These are phyloP conservation scores for Phyllosticta paracitricarpa DNA, from an alignment of 2,329 filamentous ascomycete genomes.

Conservation along the genomic window DNA sequence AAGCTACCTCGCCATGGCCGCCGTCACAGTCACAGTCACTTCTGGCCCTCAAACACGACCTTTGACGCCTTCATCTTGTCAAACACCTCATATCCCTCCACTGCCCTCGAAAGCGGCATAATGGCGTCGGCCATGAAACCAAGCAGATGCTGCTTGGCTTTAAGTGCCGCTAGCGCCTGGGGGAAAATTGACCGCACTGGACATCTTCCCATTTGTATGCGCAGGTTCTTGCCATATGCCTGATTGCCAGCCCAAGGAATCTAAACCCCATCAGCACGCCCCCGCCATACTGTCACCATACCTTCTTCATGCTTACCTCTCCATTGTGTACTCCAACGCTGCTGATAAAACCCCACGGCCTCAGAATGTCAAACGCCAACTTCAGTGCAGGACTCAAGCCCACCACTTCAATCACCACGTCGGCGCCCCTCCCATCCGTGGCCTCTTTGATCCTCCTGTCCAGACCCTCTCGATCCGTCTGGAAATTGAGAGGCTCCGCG, in stretches of 20 bases:
- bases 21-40: slow-evolving; percentile 17
- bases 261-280: slow-evolving; percentile 7
- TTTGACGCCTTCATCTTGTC: slow-evolving; percentile 45
- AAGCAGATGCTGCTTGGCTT: slow-evolving; percentile 40
- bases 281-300: background rate
- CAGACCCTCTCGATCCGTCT: slow-evolving; percentile 54
- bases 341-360: slow-evolving; percentile 40
- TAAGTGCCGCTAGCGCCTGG: slow-evolving; percentile 35
- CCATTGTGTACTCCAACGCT: slow-evolving; percentile 41
- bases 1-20: background rate
- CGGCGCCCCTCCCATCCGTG: slow-evolving; percentile 72
- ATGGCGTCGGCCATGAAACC: slow-evolving; percentile 45
- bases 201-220: slow-evolving; percentile 41
- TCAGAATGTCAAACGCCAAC: slow-evolving; percentile 38
- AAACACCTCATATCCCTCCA: slow-evolving; percentile 44
- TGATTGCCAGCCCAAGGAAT: slow-evolving; percentile 40
- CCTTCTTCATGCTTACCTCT: slow-evolving; percentile 17
- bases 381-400: slow-evolving; percentile 38
- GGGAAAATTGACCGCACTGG: slow-evolving; percentile 42
- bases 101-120: slow-evolving; percentile 40
- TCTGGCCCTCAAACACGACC: slow-evolving; percentile 39
- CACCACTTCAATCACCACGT: slow-evolving; percentile 59
- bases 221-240: slow-evolving; percentile 42
- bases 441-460: slow-evolving; percentile 60
- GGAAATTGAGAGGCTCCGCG: slow-evolving; percentile 75